These are phyloP conservation scores for Dicorynia guianensis DNA, from an alignment of 306 rosid species.

Conservation along the genomic window DNA sequence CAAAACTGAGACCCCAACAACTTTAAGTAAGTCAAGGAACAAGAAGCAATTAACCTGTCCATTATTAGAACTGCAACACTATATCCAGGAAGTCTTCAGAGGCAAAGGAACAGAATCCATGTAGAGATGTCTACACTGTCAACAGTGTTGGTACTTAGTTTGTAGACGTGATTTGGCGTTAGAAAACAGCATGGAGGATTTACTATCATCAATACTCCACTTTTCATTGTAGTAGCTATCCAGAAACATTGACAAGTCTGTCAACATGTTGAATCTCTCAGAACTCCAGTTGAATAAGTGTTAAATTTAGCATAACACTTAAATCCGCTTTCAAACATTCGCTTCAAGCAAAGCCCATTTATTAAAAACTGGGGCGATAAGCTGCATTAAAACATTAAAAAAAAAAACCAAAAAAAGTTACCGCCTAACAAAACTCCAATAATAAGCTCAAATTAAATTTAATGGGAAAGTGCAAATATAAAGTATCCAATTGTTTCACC, in stretches of 20 bases:
- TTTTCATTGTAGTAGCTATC: slow-evolving; percentile 53
- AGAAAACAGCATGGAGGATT: slow-evolving; percentile 56
- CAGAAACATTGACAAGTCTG: slow-evolving; percentile 44
- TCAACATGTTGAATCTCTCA: slow-evolving; percentile 62
- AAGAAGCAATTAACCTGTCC: slow-evolving; percentile 69
- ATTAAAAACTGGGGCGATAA: slow-evolving; percentile 39
- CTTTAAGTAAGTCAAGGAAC: slow-evolving; percentile 20
- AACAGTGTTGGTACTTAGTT: slow-evolving; percentile 58
- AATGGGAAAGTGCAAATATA: neutral
- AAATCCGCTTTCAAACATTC: slow-evolving; percentile 45
- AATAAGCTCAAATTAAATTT: neutral
- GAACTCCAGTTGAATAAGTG: slow-evolving; percentile 49
- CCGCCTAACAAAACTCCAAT: neutral
- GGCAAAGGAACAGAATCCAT: slow-evolving; percentile 66
- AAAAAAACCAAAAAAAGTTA: slow-evolving; percentile 26
- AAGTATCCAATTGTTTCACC: slow-evolving; percentile 25
- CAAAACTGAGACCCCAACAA: slow-evolving; percentile 34
- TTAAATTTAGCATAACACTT: slow-evolving; percentile 30
- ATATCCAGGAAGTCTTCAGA: slow-evolving; percentile 54
- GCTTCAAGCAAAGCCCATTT: slow-evolving; percentile 39
- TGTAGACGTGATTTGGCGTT: slow-evolving; percentile 44
- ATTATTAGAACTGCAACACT: slow-evolving; percentile 56
- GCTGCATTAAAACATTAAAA: slow-evolving; percentile 50
- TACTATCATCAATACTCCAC: slow-evolving; percentile 54
- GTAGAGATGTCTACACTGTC: slow-evolving; percentile 60